Base-by-base conservation (phyloP, 1,284 basidiomycete species). In the Austroboletus novae-zelandiae region DNA sequence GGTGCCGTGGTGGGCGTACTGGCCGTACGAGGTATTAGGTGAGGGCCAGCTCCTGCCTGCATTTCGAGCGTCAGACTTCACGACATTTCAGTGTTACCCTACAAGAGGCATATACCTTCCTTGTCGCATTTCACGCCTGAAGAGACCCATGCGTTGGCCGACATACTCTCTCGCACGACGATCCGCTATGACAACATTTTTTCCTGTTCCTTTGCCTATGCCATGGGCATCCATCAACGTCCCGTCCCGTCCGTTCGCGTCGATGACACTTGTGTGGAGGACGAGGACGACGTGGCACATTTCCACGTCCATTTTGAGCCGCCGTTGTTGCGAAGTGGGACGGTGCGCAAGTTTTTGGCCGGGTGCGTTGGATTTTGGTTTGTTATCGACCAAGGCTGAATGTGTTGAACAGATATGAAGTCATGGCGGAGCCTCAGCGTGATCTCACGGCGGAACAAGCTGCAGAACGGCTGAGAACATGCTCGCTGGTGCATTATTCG, bases 1-100 rank as follows among this genome's bases (percentile, higher is more conserved):
- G 6, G 93, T 98, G 0, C 95, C 95, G 1, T 98, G 91, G 84
- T 98, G 95, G 95, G 95, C 94, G 2, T 81, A 85, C 29, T 98
- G 95, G 95, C 95, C 95, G 0, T 98, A 89, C 64, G 95, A 98
- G 68, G 77, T 90, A 14, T 72, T 98, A 53, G 69, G 89, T 90
- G 58, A 46, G 8, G 58, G 78, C 57, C 32, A 5, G 15, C 7
- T 9, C 4, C 14, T 11, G 32, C 11, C 15, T 15, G 15, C 20
- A 23, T 34, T 11, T 34, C 32, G 32, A 13, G n/a, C 14, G n/a
- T 13, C 40, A 40, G 39, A 15, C 37, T 54, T 64, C 27, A 62
- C 43, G 3, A 15, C 9, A 20, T 14, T 13, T 9, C 30, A 92
- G 89, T 95, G 41, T 71, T 94, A 13, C 90, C 92, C 0, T 84